Evolutionary conservation across 306 rosid genomes (phyloP).

Genomic region (Oxytropis ochrocephala): DNA sequence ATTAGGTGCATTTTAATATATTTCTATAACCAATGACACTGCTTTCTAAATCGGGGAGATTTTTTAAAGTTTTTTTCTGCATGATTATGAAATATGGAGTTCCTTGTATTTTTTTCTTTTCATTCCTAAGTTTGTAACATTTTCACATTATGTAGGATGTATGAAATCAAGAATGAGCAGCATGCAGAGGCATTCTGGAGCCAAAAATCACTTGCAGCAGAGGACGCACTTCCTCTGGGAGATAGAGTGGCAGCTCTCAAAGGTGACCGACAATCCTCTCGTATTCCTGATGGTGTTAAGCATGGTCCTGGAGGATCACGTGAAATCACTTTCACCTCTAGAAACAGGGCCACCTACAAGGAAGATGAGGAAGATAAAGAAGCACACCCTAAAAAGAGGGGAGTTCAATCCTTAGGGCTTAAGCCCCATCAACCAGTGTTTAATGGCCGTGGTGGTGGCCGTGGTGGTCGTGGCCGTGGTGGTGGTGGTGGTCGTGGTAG

Average conservation of each 20-base stretch:
- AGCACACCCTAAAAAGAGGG: conserved; percentile 45
- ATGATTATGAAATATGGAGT: conserved; percentile 3
- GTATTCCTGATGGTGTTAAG: conserved; percentile 46
- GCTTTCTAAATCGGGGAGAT: neutral
- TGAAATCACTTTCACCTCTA: conserved; percentile 69
- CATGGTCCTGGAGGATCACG: conserved; percentile 87
- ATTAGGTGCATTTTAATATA: neutral
- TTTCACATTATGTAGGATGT: conserved; percentile 45
- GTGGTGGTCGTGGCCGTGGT: conserved; percentile 39
- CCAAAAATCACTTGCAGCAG: conserved; percentile 62
- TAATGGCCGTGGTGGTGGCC: conserved; percentile 36
- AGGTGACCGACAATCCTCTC: conserved; percentile 30
- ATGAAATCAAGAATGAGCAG: conserved; percentile 76
- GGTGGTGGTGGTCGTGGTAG: conserved; percentile 15
- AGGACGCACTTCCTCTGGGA: conserved; percentile 71
- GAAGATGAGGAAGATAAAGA: conserved; percentile 53
- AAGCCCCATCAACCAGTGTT: conserved; percentile 30
- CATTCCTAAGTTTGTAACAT: neutral
- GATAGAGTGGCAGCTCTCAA: conserved; percentile 64
- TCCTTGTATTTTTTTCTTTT: neutral
- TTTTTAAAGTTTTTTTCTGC: neutral
- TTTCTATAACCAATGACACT: neutral
- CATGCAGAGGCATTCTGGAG: conserved; percentile 91
- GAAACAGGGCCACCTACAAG: conserved; percentile 57
- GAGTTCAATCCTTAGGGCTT: conserved; percentile 61